A percentile compares a stretch with the other conserved stretches of the same genome.
Conservation (phyloP, 2,329 filamentous ascomycete genomes). For the Penicillium sp. region DNA sequence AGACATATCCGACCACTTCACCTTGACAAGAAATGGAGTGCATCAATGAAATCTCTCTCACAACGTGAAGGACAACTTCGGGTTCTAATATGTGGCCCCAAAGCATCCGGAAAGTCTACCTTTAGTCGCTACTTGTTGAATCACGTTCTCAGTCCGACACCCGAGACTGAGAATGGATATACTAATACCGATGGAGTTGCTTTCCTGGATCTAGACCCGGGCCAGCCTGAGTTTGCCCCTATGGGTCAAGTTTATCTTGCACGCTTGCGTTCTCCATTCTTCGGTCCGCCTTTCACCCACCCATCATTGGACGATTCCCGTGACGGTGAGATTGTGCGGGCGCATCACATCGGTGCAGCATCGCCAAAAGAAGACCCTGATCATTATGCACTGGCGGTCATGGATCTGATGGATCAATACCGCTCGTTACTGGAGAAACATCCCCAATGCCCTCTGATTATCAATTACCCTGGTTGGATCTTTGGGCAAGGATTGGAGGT, state of each 20-base stretch:
- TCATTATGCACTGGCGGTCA: conserved; percentile 55
- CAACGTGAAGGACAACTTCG: conserved; percentile 40
- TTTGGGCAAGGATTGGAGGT: conserved; percentile 54
- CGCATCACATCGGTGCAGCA: conserved; percentile 55
- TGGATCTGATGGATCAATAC: conserved; percentile 54
- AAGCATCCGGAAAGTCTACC: conserved; percentile 61
- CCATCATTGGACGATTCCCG: conserved; percentile 39
- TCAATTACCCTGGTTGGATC: conserved; percentile 60
- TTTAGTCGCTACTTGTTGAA: conserved; percentile 59
- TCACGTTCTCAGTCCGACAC: conserved; percentile 49
- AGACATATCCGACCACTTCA: conserved; percentile 45
- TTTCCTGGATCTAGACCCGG: conserved; percentile 60
- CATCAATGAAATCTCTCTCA: conserved; percentile 46
- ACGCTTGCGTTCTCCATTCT: conserved; percentile 51
- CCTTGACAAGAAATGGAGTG: conserved; percentile 46
- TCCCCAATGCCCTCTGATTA: conserved; percentile 51
- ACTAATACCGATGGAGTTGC: conserved; percentile 45
- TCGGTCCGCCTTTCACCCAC: conserved; percentile 60
- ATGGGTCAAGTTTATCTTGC: conserved; percentile 60
- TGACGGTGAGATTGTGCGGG: conserved; percentile 46
- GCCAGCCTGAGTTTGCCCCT: conserved; percentile 59
- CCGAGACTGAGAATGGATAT: conserved; percentile 31
- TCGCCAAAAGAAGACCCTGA: conserved; percentile 58
- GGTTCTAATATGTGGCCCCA: conserved; percentile 55
- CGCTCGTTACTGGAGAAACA: conserved; percentile 42